Percentiles rank a stretch among this genome's conserved stretches.
Conservation (phyloP, 2,329 filamentous ascomycete species). For the Coniochaeta ligniaria region DNA sequence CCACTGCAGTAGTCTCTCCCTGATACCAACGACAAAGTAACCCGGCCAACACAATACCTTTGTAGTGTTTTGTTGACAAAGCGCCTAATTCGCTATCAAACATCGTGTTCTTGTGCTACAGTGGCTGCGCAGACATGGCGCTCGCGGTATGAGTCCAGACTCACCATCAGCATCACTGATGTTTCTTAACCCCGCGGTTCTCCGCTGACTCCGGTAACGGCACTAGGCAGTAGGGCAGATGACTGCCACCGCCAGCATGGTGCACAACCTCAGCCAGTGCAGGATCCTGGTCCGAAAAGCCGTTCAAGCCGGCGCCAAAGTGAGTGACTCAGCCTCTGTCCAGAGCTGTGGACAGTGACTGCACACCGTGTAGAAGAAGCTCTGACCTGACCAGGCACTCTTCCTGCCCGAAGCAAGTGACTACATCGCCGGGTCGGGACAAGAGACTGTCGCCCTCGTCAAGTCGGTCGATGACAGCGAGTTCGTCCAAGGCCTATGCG, state of each 20-base stretch:
- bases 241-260: constrained; percentile 73
- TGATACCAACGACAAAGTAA: too few relatives aligned
- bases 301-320: constrained; percentile 69
- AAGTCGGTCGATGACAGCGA: constrained; percentile 56
- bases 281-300: constrained; percentile 65
- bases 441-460: constrained; percentile 65
- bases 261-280: constrained; percentile 75
- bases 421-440: constrained; percentile 68
- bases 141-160: constrained; percentile 3
- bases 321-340: constrained; percentile 25
- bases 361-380: background rate
- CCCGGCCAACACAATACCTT: too few relatives aligned
- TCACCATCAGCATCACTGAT: background rate
- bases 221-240: constrained; percentile 81
- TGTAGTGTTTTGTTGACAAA: too few relatives aligned
- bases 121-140: background rate
- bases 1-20: too few relatives aligned
- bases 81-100: background rate
- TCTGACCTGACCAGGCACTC: constrained; percentile 30
- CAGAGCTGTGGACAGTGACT: constrained; percentile 7
- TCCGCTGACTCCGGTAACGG: background rate
- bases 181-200: background rate
- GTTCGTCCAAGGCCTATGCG: constrained; percentile 70
- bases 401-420: constrained; percentile 91
- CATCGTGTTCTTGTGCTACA: background rate